These are phyloP conservation scores for Aspergillus aculeatus DNA, from an alignment of 2,329 filamentous ascomycete genomes.

Conservation along the genomic window DNA sequence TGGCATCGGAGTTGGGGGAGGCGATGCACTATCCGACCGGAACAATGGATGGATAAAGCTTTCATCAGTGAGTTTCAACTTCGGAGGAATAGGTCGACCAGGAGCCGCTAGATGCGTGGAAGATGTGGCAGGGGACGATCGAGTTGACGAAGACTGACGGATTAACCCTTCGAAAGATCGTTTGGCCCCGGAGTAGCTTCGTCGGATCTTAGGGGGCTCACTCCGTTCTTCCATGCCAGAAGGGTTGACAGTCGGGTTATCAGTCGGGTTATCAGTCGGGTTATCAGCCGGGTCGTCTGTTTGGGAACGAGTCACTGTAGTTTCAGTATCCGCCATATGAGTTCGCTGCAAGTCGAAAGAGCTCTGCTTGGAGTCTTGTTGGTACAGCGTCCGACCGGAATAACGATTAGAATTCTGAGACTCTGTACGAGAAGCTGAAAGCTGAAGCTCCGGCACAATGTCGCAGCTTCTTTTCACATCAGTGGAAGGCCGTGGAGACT, in stretches of 20 bases:
- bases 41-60: slow-evolving; percentile 60
- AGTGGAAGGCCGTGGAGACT: slow-evolving; percentile 13
- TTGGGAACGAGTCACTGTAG: slow-evolving; percentile 7
- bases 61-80: slow-evolving; percentile 38
- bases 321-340: slow-evolving; percentile 13
- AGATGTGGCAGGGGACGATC: slow-evolving; percentile 22
- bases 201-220: slow-evolving; percentile 7
- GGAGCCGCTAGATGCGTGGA: slow-evolving; percentile 19
- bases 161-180: slow-evolving; percentile 28
- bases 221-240: slow-evolving; percentile 5
- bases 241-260: slow-evolving; percentile 14
- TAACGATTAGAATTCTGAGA: slow-evolving; percentile 31
- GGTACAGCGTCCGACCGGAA: slow-evolving; percentile 31
- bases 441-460: slow-evolving; percentile 12
- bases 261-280: slow-evolving; percentile 10
- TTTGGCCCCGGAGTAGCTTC: slow-evolving; percentile 21
- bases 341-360: slow-evolving; percentile 25
- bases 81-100: slow-evolving; percentile 17
- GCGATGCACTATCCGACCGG: slow-evolving; percentile 53
- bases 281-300: not conserved
- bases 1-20: slow-evolving; percentile 51
- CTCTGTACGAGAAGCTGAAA: slow-evolving; percentile 26
- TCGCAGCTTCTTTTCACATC: slow-evolving; percentile 17
- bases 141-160: slow-evolving; percentile 17
- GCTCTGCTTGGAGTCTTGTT: slow-evolving; percentile 22